Percentiles rank a stretch among this genome's conserved stretches.
Conservation (phyloP, 2,329 filamentous ascomycete genomes). For the Ophiostoma ips region DNA sequence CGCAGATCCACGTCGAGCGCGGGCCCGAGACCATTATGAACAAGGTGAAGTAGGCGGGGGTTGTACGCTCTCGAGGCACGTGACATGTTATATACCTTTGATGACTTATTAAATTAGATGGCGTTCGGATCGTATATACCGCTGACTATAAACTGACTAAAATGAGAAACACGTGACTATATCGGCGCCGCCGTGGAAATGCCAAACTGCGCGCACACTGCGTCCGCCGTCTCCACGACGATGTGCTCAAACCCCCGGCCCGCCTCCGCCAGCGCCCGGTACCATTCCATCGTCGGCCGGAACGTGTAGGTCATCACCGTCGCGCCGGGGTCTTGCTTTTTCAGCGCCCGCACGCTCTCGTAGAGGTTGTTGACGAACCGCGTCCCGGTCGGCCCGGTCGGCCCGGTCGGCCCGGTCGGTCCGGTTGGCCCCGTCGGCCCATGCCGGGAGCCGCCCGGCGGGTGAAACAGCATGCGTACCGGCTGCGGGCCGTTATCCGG, state of each 20-base stretch:
- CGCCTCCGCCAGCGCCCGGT: conserved; percentile 30
- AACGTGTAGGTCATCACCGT: conserved; percentile 27
- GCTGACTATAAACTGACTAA: too few relatives aligned
- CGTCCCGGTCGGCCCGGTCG: conserved; percentile 10
- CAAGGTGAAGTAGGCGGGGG: conserved; percentile 53
- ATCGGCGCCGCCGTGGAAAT: not conserved
- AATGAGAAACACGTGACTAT: too few relatives aligned
- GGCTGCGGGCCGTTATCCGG: not conserved
- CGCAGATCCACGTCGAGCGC: conserved; percentile 66
- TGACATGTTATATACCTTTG: too few relatives aligned
- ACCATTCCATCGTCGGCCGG: conserved; percentile 37
- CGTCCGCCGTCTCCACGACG: not conserved
- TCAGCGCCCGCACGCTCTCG: conserved; percentile 21
- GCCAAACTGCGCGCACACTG: not conserved
- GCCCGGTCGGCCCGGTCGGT: not conserved
- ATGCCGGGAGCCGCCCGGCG: conserved; percentile 26
- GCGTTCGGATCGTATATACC: too few relatives aligned
- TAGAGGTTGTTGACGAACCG: conserved; percentile 32
- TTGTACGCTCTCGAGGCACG: too few relatives aligned
- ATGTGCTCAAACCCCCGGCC: conserved; percentile 27
- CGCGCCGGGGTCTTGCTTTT: conserved; percentile 13
- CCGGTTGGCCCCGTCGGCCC: too few relatives aligned
- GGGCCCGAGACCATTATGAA: conserved; percentile 90
- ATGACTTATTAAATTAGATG: too few relatives aligned
- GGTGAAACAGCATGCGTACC: conserved; percentile 30